A percentile compares a stretch with the other conserved stretches of the same genome.
Conservation (phyloP, 495 filamentous ascomycete species). For the Penicillium maclennaniae region DNA sequence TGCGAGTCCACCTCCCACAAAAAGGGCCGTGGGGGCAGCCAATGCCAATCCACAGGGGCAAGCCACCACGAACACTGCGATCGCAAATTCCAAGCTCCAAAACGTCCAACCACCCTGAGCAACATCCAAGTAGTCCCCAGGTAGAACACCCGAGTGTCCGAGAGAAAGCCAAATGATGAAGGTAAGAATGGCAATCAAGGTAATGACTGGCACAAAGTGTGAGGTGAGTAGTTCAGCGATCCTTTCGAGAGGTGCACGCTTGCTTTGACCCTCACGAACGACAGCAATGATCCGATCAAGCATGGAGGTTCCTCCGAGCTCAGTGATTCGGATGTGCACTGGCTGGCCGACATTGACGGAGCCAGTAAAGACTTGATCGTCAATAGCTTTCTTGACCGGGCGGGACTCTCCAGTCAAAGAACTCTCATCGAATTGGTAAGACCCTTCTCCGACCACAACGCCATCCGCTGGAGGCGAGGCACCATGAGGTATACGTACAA, state of each 20-base stretch:
- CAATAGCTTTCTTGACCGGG: constrained; percentile 63
- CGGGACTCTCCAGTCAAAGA: constrained; percentile 86
- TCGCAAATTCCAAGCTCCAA: constrained; percentile 88
- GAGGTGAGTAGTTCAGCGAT: constrained; percentile 79
- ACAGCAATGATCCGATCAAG: constrained; percentile 87
- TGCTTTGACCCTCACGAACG: constrained; percentile 87
- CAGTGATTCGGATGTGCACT: constrained; percentile 65
- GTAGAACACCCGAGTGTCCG: constrained; percentile 64
- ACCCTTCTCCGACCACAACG: constrained; percentile 53
- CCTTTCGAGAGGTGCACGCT: constrained; percentile 80
- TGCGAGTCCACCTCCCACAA: constrained; percentile 85
- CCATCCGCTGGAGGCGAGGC: constrained; percentile 86
- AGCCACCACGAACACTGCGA: constrained; percentile 91
- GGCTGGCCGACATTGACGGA: constrained; percentile 79
- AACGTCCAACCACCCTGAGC: constrained; percentile 75
- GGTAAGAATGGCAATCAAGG: constrained; percentile 72
- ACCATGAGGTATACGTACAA: constrained; percentile 72
- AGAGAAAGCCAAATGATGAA: constrained; percentile 82
- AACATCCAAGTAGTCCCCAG: constrained; percentile 60
- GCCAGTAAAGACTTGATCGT: constrained; percentile 76
- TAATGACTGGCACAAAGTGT: constrained; percentile 87
- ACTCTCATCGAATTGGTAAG: constrained; percentile 79
- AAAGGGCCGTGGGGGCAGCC: constrained; percentile 88
- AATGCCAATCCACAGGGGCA: constrained; percentile 92
- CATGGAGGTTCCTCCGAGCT: constrained; percentile 75